Conservation (phyloP, 306 rosid genomes). For the Pyrus betulifolia region DNA sequence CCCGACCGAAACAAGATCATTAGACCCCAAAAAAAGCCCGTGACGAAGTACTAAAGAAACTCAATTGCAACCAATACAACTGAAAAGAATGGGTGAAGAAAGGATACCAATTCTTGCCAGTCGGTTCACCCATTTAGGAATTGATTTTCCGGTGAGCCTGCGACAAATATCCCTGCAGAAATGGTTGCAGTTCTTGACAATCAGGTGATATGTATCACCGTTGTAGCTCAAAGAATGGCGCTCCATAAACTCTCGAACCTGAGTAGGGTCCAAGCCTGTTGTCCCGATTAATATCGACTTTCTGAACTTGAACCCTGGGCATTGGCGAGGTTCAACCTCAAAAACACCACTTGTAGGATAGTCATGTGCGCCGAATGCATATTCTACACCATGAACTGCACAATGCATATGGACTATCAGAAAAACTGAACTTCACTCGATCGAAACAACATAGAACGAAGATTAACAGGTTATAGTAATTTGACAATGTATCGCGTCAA, state of each 20-base stretch:
- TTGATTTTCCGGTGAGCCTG: slow-evolving; percentile 83
- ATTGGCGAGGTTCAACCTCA: slow-evolving; percentile 94
- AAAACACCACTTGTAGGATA: slow-evolving; percentile 91
- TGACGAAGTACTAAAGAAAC: neutral
- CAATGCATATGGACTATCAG: slow-evolving; percentile 22
- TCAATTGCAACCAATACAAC: neutral
- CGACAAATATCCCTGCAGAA: slow-evolving; percentile 90
- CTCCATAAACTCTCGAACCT: slow-evolving; percentile 96
- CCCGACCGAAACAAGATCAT: too few relatives aligned
- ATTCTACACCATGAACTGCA: slow-evolving; percentile 90
- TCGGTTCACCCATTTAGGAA: slow-evolving; percentile 95
- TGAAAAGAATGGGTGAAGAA: slow-evolving; percentile 1
- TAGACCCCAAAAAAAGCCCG: too few relatives aligned
- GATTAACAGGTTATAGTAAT: neutral
- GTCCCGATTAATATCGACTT: slow-evolving; percentile 83
- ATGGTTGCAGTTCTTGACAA: slow-evolving; percentile 94
- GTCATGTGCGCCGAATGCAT: slow-evolving; percentile 98
- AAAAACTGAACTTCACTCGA: slow-evolving; percentile 8
- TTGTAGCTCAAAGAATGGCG: slow-evolving; percentile 61
- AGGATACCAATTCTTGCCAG: slow-evolving; percentile 84
- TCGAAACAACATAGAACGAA: neutral
- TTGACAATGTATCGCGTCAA: neutral
- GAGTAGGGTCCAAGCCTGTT: slow-evolving; percentile 61
- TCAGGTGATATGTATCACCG: slow-evolving; percentile 87
- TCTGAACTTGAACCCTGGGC: slow-evolving; percentile 96